phyloP scores from a whole-genome alignment of 2,329 filamentous ascomycete genomes.

The Hypoxylon sp. region DNA sequence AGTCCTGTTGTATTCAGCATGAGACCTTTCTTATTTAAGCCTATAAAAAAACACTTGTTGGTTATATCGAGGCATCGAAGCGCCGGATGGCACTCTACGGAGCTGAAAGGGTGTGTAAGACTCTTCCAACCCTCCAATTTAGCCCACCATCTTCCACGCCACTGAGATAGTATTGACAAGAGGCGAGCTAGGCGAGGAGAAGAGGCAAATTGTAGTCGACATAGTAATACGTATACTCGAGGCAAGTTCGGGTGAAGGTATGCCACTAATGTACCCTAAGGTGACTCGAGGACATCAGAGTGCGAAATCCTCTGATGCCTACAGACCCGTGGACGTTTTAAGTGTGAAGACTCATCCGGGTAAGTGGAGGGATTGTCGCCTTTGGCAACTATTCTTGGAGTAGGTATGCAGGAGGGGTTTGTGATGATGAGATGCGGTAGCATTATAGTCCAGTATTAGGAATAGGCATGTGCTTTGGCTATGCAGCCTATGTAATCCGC shows the following conservation, averaged over 20 bases:
- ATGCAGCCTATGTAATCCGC: slow-evolving; percentile 18
- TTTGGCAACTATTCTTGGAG: slow-evolving; percentile 27
- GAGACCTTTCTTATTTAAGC: slow-evolving; percentile 30
- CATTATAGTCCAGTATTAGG: slow-evolving; percentile 24
- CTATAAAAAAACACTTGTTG: slow-evolving; percentile 27
- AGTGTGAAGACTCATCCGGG: slow-evolving; percentile 27
- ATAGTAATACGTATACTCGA: slow-evolving; percentile 12
- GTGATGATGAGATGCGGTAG: slow-evolving; percentile 38
- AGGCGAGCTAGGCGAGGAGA: slow-evolving; percentile 30
- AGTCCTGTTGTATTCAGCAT: slow-evolving; percentile 23
- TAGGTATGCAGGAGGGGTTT: slow-evolving; percentile 22
- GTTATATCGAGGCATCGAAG: slow-evolving; percentile 46
- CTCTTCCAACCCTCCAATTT: slow-evolving; percentile 37
- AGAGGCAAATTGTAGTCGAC: slow-evolving; percentile 9
- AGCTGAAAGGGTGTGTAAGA: slow-evolving; percentile 46
- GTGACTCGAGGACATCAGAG: neutral
- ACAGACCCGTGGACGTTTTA: neutral
- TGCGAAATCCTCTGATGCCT: neutral
- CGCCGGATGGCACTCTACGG: slow-evolving; percentile 51
- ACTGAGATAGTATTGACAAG: slow-evolving; percentile 27
- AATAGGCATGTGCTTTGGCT: slow-evolving; percentile 26
- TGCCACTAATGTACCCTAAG: slow-evolving; percentile 3
- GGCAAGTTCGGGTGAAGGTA: slow-evolving; percentile 7
- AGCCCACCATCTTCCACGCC: slow-evolving; percentile 31
- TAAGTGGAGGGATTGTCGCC: slow-evolving; percentile 30